These are phyloP conservation scores for Arachis hypogaea DNA, from an alignment of 306 rosid species.

Conservation along the genomic window DNA sequence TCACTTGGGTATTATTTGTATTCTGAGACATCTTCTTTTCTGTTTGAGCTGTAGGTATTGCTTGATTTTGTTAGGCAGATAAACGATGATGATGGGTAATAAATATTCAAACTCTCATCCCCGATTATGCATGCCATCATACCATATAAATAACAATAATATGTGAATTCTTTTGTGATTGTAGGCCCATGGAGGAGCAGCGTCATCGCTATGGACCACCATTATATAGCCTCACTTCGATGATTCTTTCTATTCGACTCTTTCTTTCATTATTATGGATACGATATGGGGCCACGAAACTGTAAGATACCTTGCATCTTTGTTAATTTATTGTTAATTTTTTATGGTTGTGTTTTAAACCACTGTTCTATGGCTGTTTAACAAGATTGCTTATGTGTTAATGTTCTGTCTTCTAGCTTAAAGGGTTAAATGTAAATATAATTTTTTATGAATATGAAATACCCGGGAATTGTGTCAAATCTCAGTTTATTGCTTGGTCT, in stretches of 20 bases:
- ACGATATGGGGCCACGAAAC: slow-evolving; percentile 60
- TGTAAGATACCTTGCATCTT: slow-evolving; percentile 60
- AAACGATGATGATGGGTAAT: slow-evolving; percentile 94
- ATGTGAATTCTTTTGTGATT: slow-evolving; percentile 33
- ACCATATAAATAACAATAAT: slow-evolving; percentile 19
- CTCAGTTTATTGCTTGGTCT: neutral
- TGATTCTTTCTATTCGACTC: slow-evolving; percentile 72
- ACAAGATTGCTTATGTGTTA: neutral
- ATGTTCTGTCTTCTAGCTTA: slow-evolving; percentile 3
- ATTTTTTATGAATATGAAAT: slow-evolving; percentile 1
- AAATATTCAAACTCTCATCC: slow-evolving; percentile 31
- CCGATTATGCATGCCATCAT: slow-evolving; percentile 26
- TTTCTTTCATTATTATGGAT: slow-evolving; percentile 70
- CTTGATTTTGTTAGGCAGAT: slow-evolving; percentile 81
- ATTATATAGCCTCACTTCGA: slow-evolving; percentile 73
- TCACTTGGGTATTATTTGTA: slow-evolving; percentile 11
- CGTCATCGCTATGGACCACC: slow-evolving; percentile 96
- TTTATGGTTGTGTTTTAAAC: slow-evolving; percentile 32
- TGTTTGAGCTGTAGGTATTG: slow-evolving; percentile 69
- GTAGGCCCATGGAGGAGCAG: slow-evolving; percentile 99
- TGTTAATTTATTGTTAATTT: slow-evolving; percentile 25
- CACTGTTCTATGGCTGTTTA: slow-evolving; percentile 23
- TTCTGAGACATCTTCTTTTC: slow-evolving; percentile 28
- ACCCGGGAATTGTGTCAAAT: slow-evolving; percentile 1
- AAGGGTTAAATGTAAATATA: neutral